Base-by-base conservation (phyloP, 768 basidiomycete species). In the Lentinula sp. region DNA sequence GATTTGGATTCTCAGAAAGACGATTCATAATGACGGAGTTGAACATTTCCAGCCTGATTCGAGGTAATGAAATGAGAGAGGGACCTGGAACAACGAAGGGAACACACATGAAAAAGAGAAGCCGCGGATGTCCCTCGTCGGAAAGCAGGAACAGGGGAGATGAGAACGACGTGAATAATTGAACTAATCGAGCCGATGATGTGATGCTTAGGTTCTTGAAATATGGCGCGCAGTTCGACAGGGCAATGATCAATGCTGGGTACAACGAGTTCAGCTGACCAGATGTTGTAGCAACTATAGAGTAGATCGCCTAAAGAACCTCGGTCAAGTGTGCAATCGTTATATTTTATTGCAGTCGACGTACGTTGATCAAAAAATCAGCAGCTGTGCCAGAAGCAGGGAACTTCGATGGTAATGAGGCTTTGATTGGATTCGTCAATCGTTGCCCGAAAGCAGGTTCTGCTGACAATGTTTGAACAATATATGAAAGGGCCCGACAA, bases 51-150 rank as follows among this genome's bases (percentile, higher is more conserved):
- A 98, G 80, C 81, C 92, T 94, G 64, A 15, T 51, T 32, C 55
- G 39, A 12, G 20, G 52, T 39, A 28, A 3, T 37, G 55, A 49
- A 8, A 18, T 50, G 41, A 28, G 15, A 52, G 42, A 9, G 64
- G 32, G 20, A 51, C 59, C 16, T 28, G 15, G 3, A 43, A 43
- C 6, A 51, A 43, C n/a, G 12, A 10, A 20, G 35, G 56, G 8
- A 57, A 36, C 37, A 43, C 63, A 93, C 92, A 95, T 88, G 71
- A 93, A 97, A 74, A 91, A 98, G 36, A 98, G 80, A 35, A 98
- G 75, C 63, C 97, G 77, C 1, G 97, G 97, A 69, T 98, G 94
- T 6, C 95, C 93, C 73, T 98, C 97, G 64, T 98, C 97, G 2
- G 91, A 87, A 18, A 99, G 75, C 37, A 98, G 76, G 72, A 98